Conservation (phyloP, 2,329 filamentous ascomycete species). For the Colletotrichum sp. region DNA sequence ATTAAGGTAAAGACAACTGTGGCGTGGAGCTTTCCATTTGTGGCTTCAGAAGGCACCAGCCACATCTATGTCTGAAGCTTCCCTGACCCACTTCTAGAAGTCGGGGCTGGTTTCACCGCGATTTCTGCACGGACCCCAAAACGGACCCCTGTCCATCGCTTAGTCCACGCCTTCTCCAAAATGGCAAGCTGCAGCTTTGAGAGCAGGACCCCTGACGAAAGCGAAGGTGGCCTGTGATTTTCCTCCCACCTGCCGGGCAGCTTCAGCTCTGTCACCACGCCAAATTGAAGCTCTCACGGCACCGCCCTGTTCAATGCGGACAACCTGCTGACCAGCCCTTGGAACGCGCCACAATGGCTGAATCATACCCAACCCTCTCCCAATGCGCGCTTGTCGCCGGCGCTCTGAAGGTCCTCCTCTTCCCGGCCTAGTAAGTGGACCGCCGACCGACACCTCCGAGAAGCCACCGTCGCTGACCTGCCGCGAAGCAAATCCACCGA, state of each 20-base stretch:
- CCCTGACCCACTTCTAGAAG: background rate
- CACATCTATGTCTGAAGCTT: background rate
- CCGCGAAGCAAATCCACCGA: slow-evolving; percentile 89
- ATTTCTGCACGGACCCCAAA: slow-evolving; percentile 14
- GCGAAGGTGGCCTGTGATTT: slow-evolving; percentile 17
- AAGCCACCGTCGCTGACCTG: slow-evolving; percentile 18
- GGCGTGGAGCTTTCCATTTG: background rate
- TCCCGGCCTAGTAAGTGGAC: slow-evolving; percentile 85
- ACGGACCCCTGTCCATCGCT: slow-evolving; percentile 1
- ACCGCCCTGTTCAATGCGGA: slow-evolving; percentile 22
- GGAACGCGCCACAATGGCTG: slow-evolving; percentile 64
- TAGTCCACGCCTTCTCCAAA: background rate
- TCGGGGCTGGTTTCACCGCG: slow-evolving; percentile 12
- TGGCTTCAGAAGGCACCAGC: background rate
- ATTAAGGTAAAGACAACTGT: background rate
- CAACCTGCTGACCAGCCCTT: background rate
- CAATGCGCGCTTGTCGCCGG: slow-evolving; percentile 88
- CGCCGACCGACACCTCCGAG: background rate
- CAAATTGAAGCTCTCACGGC: slow-evolving; percentile 8
- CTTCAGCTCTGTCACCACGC: background rate
- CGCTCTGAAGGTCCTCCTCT: slow-evolving; percentile 89
- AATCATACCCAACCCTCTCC: slow-evolving; percentile 83
- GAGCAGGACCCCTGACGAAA: slow-evolving; percentile 13
- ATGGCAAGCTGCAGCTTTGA: slow-evolving; percentile 1
- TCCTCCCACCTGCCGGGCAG: background rate